phyloP scores from a whole-genome alignment of 345 rosid species.

The Odontarrhena argentea region DNA sequence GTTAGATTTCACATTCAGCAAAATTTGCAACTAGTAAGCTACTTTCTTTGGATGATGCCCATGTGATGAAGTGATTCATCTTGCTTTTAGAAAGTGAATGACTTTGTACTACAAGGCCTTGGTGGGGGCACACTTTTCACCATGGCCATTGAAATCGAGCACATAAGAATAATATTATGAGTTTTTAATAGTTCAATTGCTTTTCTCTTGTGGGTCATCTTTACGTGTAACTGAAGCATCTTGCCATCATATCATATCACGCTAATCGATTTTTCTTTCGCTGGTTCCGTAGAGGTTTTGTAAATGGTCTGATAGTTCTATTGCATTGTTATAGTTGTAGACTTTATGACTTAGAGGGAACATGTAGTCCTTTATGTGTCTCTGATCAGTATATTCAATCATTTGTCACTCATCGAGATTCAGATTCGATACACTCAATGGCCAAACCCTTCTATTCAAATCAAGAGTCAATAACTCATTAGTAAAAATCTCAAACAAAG shows the following conservation, averaged over 20 bases:
- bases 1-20: too few relatives aligned
- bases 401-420: constrained; percentile 14
- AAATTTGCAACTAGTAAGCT: neutral
- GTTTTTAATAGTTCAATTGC: constrained; percentile 24
- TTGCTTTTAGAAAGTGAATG: constrained; percentile 38
- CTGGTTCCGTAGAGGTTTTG: constrained; percentile 6
- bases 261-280: constrained; percentile 9
- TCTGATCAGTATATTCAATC: neutral
- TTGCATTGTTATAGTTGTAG: constrained; percentile 1
- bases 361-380: constrained; percentile 6
- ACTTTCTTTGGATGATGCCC: constrained; percentile 40
- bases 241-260: constrained; percentile 27
- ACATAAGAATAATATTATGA: constrained; percentile 24
- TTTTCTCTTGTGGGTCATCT: constrained; percentile 37
- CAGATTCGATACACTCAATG: neutral
- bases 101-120: constrained; percentile 29
- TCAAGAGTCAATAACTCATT: too few relatives aligned
- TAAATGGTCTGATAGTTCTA: constrained; percentile 9
- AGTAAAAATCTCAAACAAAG: neutral
- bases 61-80: constrained; percentile 40
- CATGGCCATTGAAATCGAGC: constrained; percentile 31
- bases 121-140: constrained; percentile 41
- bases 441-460: neutral
- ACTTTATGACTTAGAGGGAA: neutral
- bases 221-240: constrained; percentile 42